A percentile compares a stretch with the other conserved stretches of the same genome.
These are phyloP conservation scores for Aspergillus ellipticus DNA, from an alignment of 495 filamentous ascomycete species.

Conservation along the genomic window DNA sequence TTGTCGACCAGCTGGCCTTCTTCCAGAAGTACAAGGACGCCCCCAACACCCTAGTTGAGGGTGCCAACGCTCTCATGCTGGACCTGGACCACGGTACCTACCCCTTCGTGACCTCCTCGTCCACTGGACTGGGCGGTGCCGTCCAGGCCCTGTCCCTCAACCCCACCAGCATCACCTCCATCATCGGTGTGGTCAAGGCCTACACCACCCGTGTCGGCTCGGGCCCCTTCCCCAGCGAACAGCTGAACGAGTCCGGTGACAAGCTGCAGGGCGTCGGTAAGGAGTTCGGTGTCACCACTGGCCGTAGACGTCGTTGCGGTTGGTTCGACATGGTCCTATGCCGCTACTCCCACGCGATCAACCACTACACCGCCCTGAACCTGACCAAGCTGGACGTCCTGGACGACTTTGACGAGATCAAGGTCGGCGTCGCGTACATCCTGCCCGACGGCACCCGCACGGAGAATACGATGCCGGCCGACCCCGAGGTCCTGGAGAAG, in stretches of 20 bases:
- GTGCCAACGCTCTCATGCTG: constrained; percentile 83
- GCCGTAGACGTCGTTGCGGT: constrained; percentile 77
- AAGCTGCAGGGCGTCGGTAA: constrained; percentile 60
- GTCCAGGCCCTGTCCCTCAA: constrained; percentile 63
- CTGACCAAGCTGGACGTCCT: constrained; percentile 88
- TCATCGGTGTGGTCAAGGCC: constrained; percentile 87
- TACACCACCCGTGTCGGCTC: constrained; percentile 71
- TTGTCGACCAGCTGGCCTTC: constrained; percentile 60
- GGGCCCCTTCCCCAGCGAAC: constrained; percentile 84
- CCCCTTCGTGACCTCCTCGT: constrained; percentile 80
- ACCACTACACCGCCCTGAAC: constrained; percentile 76
- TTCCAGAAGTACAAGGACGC: constrained; percentile 50
- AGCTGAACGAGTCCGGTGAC: constrained; percentile 60
- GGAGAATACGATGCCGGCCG: constrained; percentile 63
- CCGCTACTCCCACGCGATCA: constrained; percentile 67
- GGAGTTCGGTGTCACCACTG: constrained; percentile 81
- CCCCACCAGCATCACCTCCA: constrained; percentile 47
- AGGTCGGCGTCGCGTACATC: constrained; percentile 71
- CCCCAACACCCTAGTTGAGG: constrained; percentile 73
- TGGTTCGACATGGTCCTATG: constrained; percentile 90
- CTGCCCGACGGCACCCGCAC: constrained; percentile 49
- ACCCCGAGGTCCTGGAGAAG: constrained; percentile 58
- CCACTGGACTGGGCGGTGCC: constrained; percentile 71
- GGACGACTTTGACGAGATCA: constrained; percentile 76
- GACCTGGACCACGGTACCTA: constrained; percentile 78